Evolutionary conservation across 192 early-diverging fungal species (phyloP), one percentile per base, ranked within the genome.

Genomic region (Lobosporangium transversale): DNA sequence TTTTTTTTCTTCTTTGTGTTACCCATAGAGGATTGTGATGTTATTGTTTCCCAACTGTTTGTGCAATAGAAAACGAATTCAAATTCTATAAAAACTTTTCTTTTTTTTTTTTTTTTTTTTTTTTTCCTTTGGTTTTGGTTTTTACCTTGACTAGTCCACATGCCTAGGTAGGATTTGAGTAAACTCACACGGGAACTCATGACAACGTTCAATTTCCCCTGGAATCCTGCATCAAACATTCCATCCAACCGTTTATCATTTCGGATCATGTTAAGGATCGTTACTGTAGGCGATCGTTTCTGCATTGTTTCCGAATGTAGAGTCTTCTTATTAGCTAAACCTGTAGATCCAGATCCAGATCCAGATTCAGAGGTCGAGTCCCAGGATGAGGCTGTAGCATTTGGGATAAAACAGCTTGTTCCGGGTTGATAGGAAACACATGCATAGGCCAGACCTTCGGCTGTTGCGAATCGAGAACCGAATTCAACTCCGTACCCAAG

Each of bases 191-290:
- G 61, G 4, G 70, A 74, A 14, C 70, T 74, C 70, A 74, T 74
- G 8, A 74, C 70, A 32, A 74, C 70, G 40, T 74, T 74, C 27
- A 74, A 40, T 31, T 59, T 51, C 14, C 53, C 62, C 49, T 74
- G 70, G 56, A 74, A 74, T 1, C 70, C 70, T 35, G 70, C 70
- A 36, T 74, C 70, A 54, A 74, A 74, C 56, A 65, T 74, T 26
- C 70, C 70, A 54, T 74, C 70, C 37, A 74, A 35, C 1, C 70
- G 70, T 33, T 74, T 74, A 23, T 74, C 70, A 30, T 74, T 74
- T 17, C 70, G 45, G 33, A 74, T 59, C 70, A 74, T 74, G 56
- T 60, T 74, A 29, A 74, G 43, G 57, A 74, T 74, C 21, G 55
- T 26, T n/a, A 74, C 70, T 23, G 61, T 65, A 0, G 70, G 56